These are phyloP conservation scores for Closterium sp. DNA, from an alignment of 139 green algal genomes.

Conservation along the genomic window DNA sequence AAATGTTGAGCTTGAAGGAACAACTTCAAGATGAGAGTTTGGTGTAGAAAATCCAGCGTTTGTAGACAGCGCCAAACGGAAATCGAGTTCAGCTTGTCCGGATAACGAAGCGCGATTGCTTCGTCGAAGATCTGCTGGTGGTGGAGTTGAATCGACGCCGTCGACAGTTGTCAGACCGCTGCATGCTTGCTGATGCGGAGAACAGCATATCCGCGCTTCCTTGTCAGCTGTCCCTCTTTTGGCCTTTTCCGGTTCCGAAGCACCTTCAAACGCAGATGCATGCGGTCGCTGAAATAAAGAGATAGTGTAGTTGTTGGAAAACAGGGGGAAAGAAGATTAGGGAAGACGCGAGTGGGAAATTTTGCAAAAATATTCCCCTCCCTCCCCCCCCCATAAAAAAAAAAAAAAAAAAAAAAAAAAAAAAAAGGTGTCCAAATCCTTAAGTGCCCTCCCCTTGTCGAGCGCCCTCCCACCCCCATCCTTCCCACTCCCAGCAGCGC, in stretches of 20 bases:
- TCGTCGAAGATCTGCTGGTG: background rate
- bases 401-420: no score
- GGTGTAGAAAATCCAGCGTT: background rate
- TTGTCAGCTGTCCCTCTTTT: background rate
- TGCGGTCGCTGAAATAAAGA: background rate
- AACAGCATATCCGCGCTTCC: background rate
- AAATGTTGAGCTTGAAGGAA: background rate
- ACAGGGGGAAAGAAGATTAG: background rate
- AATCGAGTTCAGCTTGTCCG: background rate
- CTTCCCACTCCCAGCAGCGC: background rate
- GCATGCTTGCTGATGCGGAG: background rate
- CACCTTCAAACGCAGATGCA: background rate
- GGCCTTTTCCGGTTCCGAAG: background rate
- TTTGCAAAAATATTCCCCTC: no score
- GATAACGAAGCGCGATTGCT: background rate
- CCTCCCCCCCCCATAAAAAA: no score
- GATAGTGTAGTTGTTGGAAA: background rate
- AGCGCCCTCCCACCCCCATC: background rate
- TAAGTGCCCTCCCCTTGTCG: no score
- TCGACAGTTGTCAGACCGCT: background rate
- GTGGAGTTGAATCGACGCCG: background rate
- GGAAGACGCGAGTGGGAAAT: no score
- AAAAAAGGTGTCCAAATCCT: no score
- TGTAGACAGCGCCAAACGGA: background rate
- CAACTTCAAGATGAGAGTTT: background rate